Base-by-base conservation (phyloP, 352 stramenopile genomes). In the Phytophthora lateralis region DNA sequence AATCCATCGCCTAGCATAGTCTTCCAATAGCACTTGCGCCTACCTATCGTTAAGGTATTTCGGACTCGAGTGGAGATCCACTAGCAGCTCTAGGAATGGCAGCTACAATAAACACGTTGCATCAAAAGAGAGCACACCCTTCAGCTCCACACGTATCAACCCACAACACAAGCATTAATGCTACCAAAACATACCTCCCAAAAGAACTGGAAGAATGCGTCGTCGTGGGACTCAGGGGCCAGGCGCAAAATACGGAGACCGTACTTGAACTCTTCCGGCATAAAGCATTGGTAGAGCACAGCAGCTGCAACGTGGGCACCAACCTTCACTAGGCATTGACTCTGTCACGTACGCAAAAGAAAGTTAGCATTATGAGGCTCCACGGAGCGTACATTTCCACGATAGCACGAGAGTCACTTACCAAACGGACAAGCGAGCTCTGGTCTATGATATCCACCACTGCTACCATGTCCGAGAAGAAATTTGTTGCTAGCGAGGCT, bases 181-280 rank as follows among this genome's bases (percentile, higher is more conserved):
- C n/a, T 26, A 8, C 26, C 38, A 14, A 44, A 15, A 34, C 29
- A 35, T 74, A 91, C 82, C 82, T 91, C 78, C 83, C 84, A 95
- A 69, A 93, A 92, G 63, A 92, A 93, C 80, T 95, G 86, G 50
- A 93, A 95, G 58, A 92, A 92, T 12, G 66, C 69, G 2, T 86
- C 68, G 50, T 93, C 82, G 57, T 93, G 84, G 6, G 71, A 74
- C 52, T 90, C 80, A 7, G 86, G 84, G n/a, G 83, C 59, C 20
- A 86, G 58, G 34, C 86, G 84, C 39, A 95, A 73, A 43, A 95
- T 89, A 29, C 84, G 86, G 26, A 95, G 74, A 1, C 86, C 86
- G 44, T 93, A 95, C 56, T 89, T 90, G 51, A 88, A 74, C 61
- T 95, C 86, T 35, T 95, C 86, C 7, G 75, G 62, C 21, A 80